phyloP scores from a whole-genome alignment of 805 yeast genomes.

The Candida tammaniensis region DNA sequence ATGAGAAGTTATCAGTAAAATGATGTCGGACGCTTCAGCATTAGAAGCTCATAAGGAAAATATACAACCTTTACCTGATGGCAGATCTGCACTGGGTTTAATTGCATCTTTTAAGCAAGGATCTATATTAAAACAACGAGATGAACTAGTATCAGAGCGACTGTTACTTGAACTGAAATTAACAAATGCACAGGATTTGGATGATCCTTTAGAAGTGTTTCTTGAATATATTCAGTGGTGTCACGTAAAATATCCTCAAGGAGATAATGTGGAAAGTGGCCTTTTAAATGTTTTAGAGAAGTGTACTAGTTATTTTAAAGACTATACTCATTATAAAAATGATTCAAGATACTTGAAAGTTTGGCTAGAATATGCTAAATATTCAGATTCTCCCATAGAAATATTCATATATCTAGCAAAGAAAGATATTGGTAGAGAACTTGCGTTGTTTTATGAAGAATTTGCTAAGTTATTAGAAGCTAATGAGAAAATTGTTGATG shows the following conservation, averaged over 20 bases:
- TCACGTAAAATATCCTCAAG: conserved; percentile 60
- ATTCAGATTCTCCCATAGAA: conserved; percentile 67
- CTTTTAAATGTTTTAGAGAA: conserved; percentile 63
- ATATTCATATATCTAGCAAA: conserved; percentile 68
- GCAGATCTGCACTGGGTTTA: conserved; percentile 64
- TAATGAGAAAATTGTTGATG: conserved; percentile 47
- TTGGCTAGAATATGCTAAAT: conserved; percentile 77
- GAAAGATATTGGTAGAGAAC: conserved; percentile 63
- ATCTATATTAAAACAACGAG: conserved; percentile 21
- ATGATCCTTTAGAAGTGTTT: conserved; percentile 80
- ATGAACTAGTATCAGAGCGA: conserved; percentile 17
- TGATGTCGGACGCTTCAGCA: conserved; percentile 4
- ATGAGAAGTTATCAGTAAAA: too few relatives aligned
- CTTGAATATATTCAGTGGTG: conserved; percentile 78
- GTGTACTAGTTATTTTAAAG: conserved; percentile 67
- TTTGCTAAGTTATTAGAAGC: conserved; percentile 65
- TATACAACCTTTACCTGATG: conserved; percentile 61
- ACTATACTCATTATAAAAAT: conserved; percentile 65
- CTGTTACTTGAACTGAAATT: conserved; percentile 51
- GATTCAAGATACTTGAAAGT: conserved; percentile 77
- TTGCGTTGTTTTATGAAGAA: conserved; percentile 75
- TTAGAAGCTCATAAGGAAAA: conserved; percentile 65
- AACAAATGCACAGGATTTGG: conserved; percentile 54
- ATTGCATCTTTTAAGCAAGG: conserved; percentile 37
- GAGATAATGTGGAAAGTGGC: conserved; percentile 59